Percentiles rank a stretch among this genome's conserved stretches.
Conservation (phyloP, 768 basidiomycete species). For the Cantharellus cinnabarinus region DNA sequence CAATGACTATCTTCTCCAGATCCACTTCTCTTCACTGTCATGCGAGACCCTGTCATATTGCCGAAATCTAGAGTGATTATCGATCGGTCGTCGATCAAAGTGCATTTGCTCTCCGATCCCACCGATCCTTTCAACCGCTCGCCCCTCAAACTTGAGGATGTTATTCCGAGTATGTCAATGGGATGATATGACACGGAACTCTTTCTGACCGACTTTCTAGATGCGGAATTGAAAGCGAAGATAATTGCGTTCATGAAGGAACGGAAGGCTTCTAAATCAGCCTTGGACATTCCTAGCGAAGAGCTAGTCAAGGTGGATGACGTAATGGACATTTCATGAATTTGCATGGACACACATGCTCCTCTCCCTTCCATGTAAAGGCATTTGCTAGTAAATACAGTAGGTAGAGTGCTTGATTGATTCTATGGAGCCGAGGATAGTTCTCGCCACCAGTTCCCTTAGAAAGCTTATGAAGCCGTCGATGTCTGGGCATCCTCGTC, state of each 20-base stretch:
- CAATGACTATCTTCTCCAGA: slow-evolving; percentile 27
- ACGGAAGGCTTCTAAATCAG: slow-evolving; percentile 17
- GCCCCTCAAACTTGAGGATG: slow-evolving; percentile 61
- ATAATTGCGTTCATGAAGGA: slow-evolving; percentile 55
- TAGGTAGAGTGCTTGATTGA: no score
- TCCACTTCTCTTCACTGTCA: slow-evolving; percentile 75
- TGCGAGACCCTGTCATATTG: slow-evolving; percentile 85
- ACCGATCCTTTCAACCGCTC: slow-evolving; percentile 92
- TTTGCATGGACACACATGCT: no score
- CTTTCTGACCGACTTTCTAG: slow-evolving; percentile 21
- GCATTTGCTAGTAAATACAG: no score
- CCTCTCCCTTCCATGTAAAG: no score
- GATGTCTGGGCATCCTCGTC: no score
- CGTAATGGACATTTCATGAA: neutral
- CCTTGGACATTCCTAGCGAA: neutral
- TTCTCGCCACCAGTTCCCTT: no score
- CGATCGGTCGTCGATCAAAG: slow-evolving; percentile 86
- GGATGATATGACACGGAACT: neutral
- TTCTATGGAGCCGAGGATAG: no score
- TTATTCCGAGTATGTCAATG: slow-evolving; percentile 40
- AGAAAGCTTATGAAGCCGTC: no score
- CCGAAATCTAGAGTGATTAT: slow-evolving; percentile 63
- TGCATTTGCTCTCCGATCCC: slow-evolving; percentile 75
- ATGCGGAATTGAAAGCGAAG: slow-evolving; percentile 45
- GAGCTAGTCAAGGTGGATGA: neutral